phyloP scores from a whole-genome alignment of 345 rosid genomes.

The Rhodamnia argentea region DNA sequence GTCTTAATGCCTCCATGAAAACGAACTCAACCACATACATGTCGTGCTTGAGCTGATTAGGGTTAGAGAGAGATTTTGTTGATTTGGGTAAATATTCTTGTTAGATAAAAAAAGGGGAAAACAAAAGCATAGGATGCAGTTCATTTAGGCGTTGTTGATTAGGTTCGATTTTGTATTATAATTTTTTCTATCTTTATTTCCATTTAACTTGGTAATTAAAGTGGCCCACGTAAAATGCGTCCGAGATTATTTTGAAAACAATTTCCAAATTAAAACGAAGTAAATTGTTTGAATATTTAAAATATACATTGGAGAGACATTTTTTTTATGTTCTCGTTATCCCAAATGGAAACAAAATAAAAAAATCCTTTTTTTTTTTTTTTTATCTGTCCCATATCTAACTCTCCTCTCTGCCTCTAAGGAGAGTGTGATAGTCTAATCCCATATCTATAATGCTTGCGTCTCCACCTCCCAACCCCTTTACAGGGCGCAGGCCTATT shows the following conservation, averaged over 20 bases:
- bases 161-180: not conserved
- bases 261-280: not conserved
- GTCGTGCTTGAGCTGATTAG: too few species aligned
- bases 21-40: too few species aligned
- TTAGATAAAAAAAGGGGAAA: not conserved
- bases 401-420: too few species aligned
- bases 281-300: not conserved
- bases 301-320: not conserved
- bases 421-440: too few species aligned
- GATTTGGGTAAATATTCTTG: not conserved
- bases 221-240: not conserved
- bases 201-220: not conserved
- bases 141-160: not conserved
- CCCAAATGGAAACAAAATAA: not conserved
- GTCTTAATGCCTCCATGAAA: not conserved
- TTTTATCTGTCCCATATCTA: too few species aligned
- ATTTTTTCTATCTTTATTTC: not conserved
- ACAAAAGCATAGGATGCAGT: not conserved
- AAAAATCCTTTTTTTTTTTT: not conserved
- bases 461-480: too few species aligned
- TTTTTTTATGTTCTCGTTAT: not conserved
- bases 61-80: too few species aligned
- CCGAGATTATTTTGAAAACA: not conserved
- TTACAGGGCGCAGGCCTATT: too few species aligned
- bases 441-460: too few species aligned